These are phyloP conservation scores for Lyophyllum decastes DNA, from an alignment of 768 basidiomycete species.

Conservation along the genomic window DNA sequence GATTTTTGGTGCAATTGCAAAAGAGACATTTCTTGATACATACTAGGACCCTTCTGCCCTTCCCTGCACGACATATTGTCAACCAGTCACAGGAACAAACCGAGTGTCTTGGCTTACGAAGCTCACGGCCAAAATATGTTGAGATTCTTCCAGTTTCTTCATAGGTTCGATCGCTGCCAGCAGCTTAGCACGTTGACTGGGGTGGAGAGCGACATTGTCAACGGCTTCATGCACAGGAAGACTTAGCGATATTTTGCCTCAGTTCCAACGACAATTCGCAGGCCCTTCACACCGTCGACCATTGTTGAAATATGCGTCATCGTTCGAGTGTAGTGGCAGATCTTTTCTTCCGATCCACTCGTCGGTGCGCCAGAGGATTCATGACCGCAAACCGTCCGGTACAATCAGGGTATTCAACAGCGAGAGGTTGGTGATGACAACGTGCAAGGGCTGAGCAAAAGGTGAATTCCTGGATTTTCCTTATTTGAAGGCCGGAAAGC, in stretches of 20 bases:
- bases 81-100: constrained; percentile 1
- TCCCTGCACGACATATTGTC: constrained; percentile 3
- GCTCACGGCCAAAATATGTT: no score
- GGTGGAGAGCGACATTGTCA: constrained; percentile 8
- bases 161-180: constrained; percentile 13
- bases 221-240: constrained; percentile 11
- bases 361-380: background rate
- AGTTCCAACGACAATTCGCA: constrained; percentile 22
- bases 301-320: constrained; percentile 30
- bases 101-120: background rate
- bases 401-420: background rate
- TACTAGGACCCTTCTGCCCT: constrained; percentile 1
- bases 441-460: background rate
- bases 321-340: constrained; percentile 25
- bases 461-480: background rate
- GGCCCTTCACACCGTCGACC: constrained; percentile 23
- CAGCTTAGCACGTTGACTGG: constrained; percentile 18
- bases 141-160: background rate
- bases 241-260: constrained; percentile 4
- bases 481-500: no score
- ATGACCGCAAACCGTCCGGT: background rate
- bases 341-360: background rate
- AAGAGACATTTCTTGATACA: no score
- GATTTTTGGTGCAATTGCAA: no score
- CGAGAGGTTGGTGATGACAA: background rate